These are phyloP conservation scores for Stevia rebaudiana DNA, from an alignment of 140 eudicot species.

Conservation along the genomic window DNA sequence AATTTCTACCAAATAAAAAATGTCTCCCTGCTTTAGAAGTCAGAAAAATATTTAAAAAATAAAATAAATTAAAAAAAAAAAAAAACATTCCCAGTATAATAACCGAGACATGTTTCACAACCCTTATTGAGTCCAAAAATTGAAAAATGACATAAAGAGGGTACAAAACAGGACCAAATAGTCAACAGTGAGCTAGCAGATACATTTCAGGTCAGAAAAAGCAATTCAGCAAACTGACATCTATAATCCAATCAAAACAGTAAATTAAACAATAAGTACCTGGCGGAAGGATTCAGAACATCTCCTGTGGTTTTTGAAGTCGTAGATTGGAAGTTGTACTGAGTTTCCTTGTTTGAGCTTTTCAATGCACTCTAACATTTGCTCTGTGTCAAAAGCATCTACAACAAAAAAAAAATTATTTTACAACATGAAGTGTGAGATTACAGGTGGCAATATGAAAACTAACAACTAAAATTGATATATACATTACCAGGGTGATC, in stretches of 20 bases:
- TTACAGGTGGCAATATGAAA: constrained; percentile 8
- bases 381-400: constrained; percentile 99
- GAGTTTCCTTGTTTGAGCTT: constrained; percentile 67
- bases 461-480: constrained; percentile 1
- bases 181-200: neutral
- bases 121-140: neutral
- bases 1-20: neutral
- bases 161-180: neutral
- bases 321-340: constrained; percentile 87
- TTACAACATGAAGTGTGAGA: neutral
- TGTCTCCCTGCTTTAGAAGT: neutral
- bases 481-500: constrained; percentile 89
- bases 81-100: neutral
- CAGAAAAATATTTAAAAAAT: too few species aligned
- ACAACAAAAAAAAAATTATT: constrained; percentile 13
- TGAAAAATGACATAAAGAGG: neutral
- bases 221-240: constrained; percentile 6
- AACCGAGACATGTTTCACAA: constrained; percentile 1
- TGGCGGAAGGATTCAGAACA: constrained; percentile 79
- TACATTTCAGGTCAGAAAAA: neutral
- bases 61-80: too few species aligned
- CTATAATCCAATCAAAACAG: constrained; percentile 2
- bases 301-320: constrained; percentile 83
- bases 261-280: constrained; percentile 37
- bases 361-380: constrained; percentile 74